A percentile compares a stretch with the other conserved stretches of the same genome.
Evolutionary conservation across 2,329 filamentous ascomycete genomes (phyloP).

Genomic region (Colletotrichum spinosum): DNA sequence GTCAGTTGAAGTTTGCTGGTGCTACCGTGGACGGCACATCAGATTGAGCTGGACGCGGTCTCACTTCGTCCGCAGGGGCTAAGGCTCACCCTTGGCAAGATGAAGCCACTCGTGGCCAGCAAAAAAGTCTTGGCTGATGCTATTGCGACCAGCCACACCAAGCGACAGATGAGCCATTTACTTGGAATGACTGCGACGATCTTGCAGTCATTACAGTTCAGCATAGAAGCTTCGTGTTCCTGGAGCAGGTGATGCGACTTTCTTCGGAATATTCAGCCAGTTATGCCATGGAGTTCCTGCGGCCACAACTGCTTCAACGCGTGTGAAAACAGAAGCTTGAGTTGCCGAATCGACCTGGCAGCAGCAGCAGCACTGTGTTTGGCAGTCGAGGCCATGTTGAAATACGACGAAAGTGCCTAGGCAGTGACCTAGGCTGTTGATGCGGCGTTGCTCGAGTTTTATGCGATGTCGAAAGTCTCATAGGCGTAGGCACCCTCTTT

Average conservation of each 20-base stretch:
- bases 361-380: too few species aligned
- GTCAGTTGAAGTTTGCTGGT: conserved; percentile 10
- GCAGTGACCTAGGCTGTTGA: too few species aligned
- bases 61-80: not conserved
- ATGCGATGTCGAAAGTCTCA: too few species aligned
- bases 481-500: too few species aligned
- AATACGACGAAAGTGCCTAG: too few species aligned
- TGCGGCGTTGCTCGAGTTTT: too few species aligned
- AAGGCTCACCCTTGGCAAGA: not conserved
- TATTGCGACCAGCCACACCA: conserved; percentile 20
- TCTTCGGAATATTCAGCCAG: not conserved
- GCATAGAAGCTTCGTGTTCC: not conserved
- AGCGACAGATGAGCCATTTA: not conserved
- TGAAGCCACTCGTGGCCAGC: conserved; percentile 27
- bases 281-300: not conserved
- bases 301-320: not conserved
- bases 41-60: not conserved
- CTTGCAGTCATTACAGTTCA: not conserved
- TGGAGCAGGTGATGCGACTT: not conserved
- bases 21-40: conserved; percentile 1
- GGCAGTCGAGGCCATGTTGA: too few species aligned
- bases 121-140: conserved; percentile 35
- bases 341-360: not conserved
- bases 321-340: not conserved
- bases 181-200: not conserved